These are phyloP conservation scores for Mycena sanguinolenta DNA, from an alignment of 768 basidiomycete genomes.

Conservation along the genomic window DNA sequence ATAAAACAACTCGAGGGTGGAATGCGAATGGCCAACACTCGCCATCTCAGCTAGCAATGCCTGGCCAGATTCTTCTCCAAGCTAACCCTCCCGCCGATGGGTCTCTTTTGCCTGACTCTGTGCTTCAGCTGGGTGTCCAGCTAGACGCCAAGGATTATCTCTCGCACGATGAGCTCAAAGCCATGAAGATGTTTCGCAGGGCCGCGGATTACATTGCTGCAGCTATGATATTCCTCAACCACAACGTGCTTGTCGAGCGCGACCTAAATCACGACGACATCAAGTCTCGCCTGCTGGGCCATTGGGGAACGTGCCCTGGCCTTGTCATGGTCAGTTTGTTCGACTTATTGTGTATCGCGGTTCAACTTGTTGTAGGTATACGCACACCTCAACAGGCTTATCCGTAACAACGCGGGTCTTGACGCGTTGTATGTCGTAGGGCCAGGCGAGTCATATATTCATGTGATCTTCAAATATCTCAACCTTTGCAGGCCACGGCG, in stretches of 20 bases:
- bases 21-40: background rate
- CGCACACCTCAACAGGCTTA: conserved; percentile 78
- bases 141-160: conserved; percentile 64
- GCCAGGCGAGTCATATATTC: conserved; percentile 60
- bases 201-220: conserved; percentile 77
- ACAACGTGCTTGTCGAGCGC: conserved; percentile 76
- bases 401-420: conserved; percentile 65
- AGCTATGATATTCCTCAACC: conserved; percentile 90
- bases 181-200: conserved; percentile 66
- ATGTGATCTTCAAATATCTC: background rate
- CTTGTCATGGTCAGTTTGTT: conserved; percentile 23
- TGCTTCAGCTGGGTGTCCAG: conserved; percentile 63
- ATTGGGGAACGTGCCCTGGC: conserved; percentile 73
- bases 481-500: conserved; percentile 74
- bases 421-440: conserved; percentile 86
- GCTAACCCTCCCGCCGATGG: conserved; percentile 80
- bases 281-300: conserved; percentile 85
- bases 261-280: conserved; percentile 75
- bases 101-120: conserved; percentile 72
- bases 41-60: too few species aligned
- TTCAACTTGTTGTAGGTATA: conserved; percentile 47
- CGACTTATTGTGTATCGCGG: background rate
- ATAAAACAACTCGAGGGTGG: background rate
- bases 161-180: conserved; percentile 61
- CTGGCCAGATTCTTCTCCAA: conserved; percentile 67